Conservation (phyloP, 2,329 filamentous ascomycete genomes). For the Chaetothyriales sp. region DNA sequence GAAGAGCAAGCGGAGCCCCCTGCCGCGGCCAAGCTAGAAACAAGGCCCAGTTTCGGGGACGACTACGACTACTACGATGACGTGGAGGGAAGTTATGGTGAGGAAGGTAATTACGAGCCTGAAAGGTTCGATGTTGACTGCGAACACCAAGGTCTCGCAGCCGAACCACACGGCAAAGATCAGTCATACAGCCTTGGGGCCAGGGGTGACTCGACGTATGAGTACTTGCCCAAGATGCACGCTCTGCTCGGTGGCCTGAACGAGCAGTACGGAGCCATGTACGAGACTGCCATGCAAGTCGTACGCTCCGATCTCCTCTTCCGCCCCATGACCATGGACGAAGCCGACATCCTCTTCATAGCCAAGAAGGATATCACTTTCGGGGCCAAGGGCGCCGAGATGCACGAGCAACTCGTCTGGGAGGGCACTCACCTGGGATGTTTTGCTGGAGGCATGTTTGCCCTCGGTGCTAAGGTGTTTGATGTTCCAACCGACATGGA, state of each 20-base stretch:
- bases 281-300: slow-evolving; percentile 26
- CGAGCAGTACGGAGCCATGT: slow-evolving; percentile 30
- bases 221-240: slow-evolving; percentile 37
- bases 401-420: slow-evolving; percentile 27
- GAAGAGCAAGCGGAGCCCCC: slow-evolving; percentile 3
- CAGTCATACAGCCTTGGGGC: slow-evolving; percentile 31
- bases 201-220: slow-evolving; percentile 34
- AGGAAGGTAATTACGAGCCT: not conserved
- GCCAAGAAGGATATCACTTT: slow-evolving; percentile 19
- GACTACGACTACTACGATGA: slow-evolving; percentile 5
- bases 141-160: slow-evolving; percentile 25
- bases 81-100: slow-evolving; percentile 1
- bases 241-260: slow-evolving; percentile 30
- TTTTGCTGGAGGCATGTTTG: slow-evolving; percentile 49
- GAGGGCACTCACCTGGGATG: slow-evolving; percentile 45
- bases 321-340: slow-evolving; percentile 28
- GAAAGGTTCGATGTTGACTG: slow-evolving; percentile 20
- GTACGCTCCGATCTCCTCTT: slow-evolving; percentile 29
- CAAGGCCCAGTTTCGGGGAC: not conserved
- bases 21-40: not conserved
- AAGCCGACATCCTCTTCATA: slow-evolving; percentile 28
- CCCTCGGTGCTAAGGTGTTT: slow-evolving; percentile 43
- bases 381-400: slow-evolving; percentile 2
- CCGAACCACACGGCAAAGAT: slow-evolving; percentile 19
- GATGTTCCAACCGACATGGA: slow-evolving; percentile 38